Evolutionary conservation across 441 rosid species (phyloP), one percentile per base, ranked within the genome.

Genomic region (Eruca vesicaria): DNA sequence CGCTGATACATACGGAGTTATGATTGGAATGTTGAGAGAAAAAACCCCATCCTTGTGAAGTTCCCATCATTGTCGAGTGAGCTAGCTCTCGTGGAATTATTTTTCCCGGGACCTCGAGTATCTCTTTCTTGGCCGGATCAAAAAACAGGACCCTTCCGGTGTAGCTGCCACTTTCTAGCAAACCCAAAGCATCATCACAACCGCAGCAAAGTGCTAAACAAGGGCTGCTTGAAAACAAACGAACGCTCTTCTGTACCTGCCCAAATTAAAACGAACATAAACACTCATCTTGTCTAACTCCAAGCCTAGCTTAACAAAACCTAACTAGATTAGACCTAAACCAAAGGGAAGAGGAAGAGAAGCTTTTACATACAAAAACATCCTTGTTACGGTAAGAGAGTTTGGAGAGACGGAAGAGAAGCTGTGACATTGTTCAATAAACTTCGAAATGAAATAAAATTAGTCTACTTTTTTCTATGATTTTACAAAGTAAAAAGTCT

Each of bases 21-120:
- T 63, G 14, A 15, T 29, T 23, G 32, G 7, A 7, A 10, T 6
- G 32, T 15, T 20, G 19, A 9, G 29, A 32, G 52, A 12, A 21
- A 63, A 63, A 38, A 7, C 16, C 19, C 68, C 68, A 63, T 36
- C 68, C 68, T 2, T 63, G 32, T 20, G 68, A 63, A 36, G 68
- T 19, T 38, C 68, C 68, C 6, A 63, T 14, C 33, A 38, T 0
- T 3, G 4, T 19, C 16, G 5, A 20, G 53, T 14, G 5, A 20
- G 7, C 0, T 16, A 63, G 32, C 18, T 36, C 68, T 9, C 12
- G 12, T 16, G 68, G 68, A 4, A 63, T 1, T 12, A 0, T 63
- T 63, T 63, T 63, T 6, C 8, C 20, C 2, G 7, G 53, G 20
- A 63, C 32, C 3, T 6, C 1, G 55, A 41, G 12, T 38, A 64